These are phyloP conservation scores for Candida easanensis DNA, from an alignment of 805 yeast genomes.

Conservation along the genomic window DNA sequence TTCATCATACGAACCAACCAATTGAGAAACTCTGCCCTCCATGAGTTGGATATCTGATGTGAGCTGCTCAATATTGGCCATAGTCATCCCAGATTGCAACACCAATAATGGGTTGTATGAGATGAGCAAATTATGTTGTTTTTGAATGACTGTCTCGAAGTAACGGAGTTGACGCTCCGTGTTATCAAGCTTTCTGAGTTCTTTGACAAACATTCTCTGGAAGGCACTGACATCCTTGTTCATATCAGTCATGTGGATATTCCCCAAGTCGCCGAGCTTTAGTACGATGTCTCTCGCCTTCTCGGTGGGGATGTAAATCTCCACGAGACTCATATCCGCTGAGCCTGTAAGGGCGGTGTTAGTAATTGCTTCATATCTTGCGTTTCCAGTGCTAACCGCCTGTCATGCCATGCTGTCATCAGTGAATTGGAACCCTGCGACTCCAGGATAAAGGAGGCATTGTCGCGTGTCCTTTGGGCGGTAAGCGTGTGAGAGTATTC, in stretches of 20 bases:
- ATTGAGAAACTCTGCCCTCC: conserved; percentile 72
- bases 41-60: conserved; percentile 58
- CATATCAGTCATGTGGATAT: conserved; percentile 85
- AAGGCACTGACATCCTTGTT: conserved; percentile 78
- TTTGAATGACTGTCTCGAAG: conserved; percentile 47
- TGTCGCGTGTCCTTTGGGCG: neutral
- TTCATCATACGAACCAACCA: conserved; percentile 65
- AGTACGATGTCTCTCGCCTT: conserved; percentile 84
- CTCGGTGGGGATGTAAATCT: conserved; percentile 88
- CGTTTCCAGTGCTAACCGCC: no score
- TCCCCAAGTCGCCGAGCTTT: conserved; percentile 81
- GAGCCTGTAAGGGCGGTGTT: conserved; percentile 46
- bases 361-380: conserved; percentile 6
- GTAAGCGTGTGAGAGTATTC: neutral
- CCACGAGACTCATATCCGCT: conserved; percentile 95
- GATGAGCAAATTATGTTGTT: conserved; percentile 39
- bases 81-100: conserved; percentile 25
- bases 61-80: conserved; percentile 61
- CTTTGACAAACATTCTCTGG: conserved; percentile 89
- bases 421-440: no score
- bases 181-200: conserved; percentile 78
- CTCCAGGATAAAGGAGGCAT: neutral
- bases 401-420: no score
- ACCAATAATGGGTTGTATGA: conserved; percentile 31
- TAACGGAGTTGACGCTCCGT: conserved; percentile 80